These are phyloP conservation scores for Meira miltonrushii DNA, from an alignment of 1,284 basidiomycete genomes.

Conservation along the genomic window DNA sequence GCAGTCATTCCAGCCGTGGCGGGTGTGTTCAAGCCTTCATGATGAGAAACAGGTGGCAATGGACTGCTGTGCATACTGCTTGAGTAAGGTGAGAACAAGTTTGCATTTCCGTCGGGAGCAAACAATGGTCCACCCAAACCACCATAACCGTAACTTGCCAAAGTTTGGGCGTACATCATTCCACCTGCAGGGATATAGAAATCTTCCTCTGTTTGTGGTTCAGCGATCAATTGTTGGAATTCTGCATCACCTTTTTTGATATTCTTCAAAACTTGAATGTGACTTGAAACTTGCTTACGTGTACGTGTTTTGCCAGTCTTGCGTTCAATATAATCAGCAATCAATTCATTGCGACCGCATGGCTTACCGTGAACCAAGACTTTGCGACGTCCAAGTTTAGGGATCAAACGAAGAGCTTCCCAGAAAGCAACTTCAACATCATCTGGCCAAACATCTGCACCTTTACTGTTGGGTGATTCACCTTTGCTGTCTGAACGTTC, in stretches of 20 bases:
- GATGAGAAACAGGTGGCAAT: background rate
- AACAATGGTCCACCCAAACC: conserved; percentile 35
- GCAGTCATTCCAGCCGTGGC: conserved; percentile 32
- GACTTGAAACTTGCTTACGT: conserved; percentile 52
- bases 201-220: conserved; percentile 48
- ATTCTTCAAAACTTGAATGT: conserved; percentile 53
- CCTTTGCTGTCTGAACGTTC: conserved; percentile 16
- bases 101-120: conserved; percentile 18
- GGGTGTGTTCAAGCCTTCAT: background rate
- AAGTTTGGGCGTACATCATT: conserved; percentile 50
- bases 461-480: conserved; percentile 33
- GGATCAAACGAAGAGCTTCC: conserved; percentile 54
- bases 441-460: conserved; percentile 54
- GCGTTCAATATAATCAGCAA: conserved; percentile 57
- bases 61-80: conserved; percentile 23
- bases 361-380: conserved; percentile 56
- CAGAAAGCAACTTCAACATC: conserved; percentile 55
- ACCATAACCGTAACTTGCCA: conserved; percentile 48
- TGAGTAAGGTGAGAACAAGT: conserved; percentile 40
- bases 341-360: conserved; percentile 58
- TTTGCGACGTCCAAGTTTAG: conserved; percentile 56
- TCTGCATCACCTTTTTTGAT: conserved; percentile 52
- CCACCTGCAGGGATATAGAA: conserved; percentile 52
- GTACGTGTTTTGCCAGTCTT: conserved; percentile 53
- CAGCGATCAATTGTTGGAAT: conserved; percentile 50